A percentile compares a stretch with the other conserved stretches of the same genome.
Conservation (phyloP, 202 grass and related monocot genomes). For the Schoenoplectus triqueter region DNA sequence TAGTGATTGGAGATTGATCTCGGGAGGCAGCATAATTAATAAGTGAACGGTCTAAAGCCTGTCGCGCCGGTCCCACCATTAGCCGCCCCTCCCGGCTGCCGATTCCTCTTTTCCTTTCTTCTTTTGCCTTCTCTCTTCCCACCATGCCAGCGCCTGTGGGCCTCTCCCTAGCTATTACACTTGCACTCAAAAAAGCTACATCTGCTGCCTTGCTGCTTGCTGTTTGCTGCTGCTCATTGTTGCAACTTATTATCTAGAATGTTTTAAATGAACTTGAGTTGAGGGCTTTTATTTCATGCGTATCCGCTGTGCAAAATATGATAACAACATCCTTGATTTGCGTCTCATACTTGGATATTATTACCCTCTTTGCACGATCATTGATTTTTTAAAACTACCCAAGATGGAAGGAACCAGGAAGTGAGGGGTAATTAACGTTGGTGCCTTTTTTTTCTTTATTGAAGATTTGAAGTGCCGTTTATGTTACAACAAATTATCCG, state of each 20-base stretch:
- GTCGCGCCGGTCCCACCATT: slow-evolving; percentile 30
- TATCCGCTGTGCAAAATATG: background rate
- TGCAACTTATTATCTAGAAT: background rate
- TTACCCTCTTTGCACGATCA: background rate
- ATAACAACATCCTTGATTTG: background rate
- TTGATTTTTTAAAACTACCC: background rate
- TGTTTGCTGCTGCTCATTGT: background rate
- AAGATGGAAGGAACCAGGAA: background rate
- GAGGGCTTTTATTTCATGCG: background rate
- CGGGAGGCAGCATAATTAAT: slow-evolving; percentile 38
- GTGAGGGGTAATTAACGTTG: background rate
- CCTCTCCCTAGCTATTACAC: slow-evolving; percentile 15
- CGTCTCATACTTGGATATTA: background rate
- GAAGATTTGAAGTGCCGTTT: background rate
- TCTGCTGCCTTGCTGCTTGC: background rate
- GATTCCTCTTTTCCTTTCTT: background rate
- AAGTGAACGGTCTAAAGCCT: slow-evolving; percentile 44
- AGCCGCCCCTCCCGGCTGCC: slow-evolving; percentile 25
- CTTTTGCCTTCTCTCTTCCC: background rate
- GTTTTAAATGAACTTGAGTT: background rate
- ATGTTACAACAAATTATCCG: background rate
- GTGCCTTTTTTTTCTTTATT: background rate
- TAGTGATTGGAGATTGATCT: background rate
- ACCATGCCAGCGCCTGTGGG: slow-evolving; percentile 27
- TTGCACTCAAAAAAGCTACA: slow-evolving; percentile 4